Percentiles rank a stretch among this genome's conserved stretches.
These are phyloP conservation scores for Papiliotrema nemorosa DNA, from an alignment of 1,284 basidiomycete genomes.

Conservation along the genomic window DNA sequence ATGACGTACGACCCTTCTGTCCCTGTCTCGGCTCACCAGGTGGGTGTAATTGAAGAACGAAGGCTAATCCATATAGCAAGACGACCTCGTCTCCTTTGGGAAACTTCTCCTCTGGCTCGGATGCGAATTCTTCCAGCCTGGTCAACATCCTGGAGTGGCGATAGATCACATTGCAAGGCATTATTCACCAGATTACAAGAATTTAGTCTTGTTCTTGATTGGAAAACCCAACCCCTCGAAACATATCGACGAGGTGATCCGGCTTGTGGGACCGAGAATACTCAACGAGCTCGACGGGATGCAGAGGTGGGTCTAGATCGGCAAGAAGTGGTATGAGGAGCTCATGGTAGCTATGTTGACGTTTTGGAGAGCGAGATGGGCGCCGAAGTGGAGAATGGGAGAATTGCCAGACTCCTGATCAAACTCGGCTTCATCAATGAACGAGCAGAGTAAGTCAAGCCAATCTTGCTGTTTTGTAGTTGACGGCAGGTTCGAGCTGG, in stretches of 20 bases:
- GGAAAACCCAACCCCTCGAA: slow-evolving; percentile 63
- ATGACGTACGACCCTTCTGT: slow-evolving; percentile 68
- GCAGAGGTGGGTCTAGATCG: slow-evolving; percentile 57
- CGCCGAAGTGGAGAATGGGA: slow-evolving; percentile 92
- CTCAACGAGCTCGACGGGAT: slow-evolving; percentile 79
- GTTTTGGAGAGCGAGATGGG: slow-evolving; percentile 77
- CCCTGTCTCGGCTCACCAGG: slow-evolving; percentile 61
- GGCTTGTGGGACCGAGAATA: slow-evolving; percentile 71
- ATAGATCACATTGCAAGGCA: slow-evolving; percentile 69
- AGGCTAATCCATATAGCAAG: slow-evolving; percentile 57
- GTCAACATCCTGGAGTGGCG: slow-evolving; percentile 61
- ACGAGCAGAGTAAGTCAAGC: slow-evolving; percentile 83
- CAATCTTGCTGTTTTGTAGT: slow-evolving; percentile 58
- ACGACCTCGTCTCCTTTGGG: slow-evolving; percentile 84
- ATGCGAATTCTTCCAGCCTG: slow-evolving; percentile 52
- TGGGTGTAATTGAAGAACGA: slow-evolving; percentile 15
- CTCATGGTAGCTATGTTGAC: slow-evolving; percentile 64
- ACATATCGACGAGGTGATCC: slow-evolving; percentile 73
- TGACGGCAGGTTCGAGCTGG: slow-evolving; percentile 75
- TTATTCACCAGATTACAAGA: slow-evolving; percentile 80
- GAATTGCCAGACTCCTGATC: slow-evolving; percentile 84
- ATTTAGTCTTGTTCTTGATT: slow-evolving; percentile 72
- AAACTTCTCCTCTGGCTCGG: slow-evolving; percentile 78
- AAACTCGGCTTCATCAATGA: slow-evolving; percentile 99
- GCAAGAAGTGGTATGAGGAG: background rate